These are phyloP conservation scores for Penicillium griseofulvum DNA, from an alignment of 2,329 filamentous ascomycete genomes.

Conservation along the genomic window DNA sequence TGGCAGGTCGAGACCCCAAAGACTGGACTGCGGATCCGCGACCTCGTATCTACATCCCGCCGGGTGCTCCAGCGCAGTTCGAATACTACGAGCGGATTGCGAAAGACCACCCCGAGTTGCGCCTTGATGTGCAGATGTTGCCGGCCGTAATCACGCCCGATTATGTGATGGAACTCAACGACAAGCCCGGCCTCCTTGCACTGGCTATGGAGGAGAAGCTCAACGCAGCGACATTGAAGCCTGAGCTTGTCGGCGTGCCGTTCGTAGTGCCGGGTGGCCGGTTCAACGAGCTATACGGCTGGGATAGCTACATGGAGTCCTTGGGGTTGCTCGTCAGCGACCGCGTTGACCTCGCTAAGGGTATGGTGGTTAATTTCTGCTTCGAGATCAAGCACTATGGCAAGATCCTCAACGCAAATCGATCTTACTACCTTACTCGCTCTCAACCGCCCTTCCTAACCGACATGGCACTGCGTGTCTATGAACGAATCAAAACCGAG, in stretches of 20 bases:
- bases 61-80: conserved; percentile 78
- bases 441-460: conserved; percentile 97
- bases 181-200: conserved; percentile 83
- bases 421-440: conserved; percentile 90
- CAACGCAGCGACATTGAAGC: conserved; percentile 66
- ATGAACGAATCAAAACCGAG: conserved; percentile 88
- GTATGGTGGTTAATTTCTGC: conserved; percentile 94
- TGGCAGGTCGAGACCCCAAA: conserved; percentile 86
- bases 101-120: conserved; percentile 73
- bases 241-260: conserved; percentile 73
- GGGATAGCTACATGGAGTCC: conserved; percentile 99
- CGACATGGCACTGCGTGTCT: conserved; percentile 92
- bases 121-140: conserved; percentile 80
- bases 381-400: conserved; percentile 98
- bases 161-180: conserved; percentile 77
- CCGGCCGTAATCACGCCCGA: conserved; percentile 71
- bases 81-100: conserved; percentile 86
- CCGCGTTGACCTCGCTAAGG: conserved; percentile 80
- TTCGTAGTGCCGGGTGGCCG: conserved; percentile 97
- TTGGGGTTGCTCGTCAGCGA: conserved; percentile 84
- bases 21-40: conserved; percentile 90
- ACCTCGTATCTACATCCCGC: conserved; percentile 87
- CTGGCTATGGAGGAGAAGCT: conserved; percentile 78
- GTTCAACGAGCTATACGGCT: conserved; percentile 98
- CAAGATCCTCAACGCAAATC: conserved; percentile 95